These are phyloP conservation scores for Leishmania lainsoni DNA, from an alignment of 208 protist genomes.

Conservation along the genomic window DNA sequence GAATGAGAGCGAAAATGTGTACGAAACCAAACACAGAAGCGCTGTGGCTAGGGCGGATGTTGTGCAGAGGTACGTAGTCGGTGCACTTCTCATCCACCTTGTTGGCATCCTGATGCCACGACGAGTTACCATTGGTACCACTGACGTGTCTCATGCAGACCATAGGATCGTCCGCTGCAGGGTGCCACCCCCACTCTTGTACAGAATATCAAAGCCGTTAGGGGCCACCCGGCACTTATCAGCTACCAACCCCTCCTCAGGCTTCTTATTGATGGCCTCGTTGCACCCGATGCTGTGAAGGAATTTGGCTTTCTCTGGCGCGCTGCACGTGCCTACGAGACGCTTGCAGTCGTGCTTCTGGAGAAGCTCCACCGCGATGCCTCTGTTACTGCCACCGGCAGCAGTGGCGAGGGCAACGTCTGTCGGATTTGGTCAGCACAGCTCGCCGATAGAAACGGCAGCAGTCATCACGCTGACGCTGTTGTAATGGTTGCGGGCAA, in stretches of 20 bases:
- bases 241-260: conserved; percentile 29
- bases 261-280: conserved; percentile 46
- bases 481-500: conserved; percentile 36
- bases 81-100: conserved; percentile 11
- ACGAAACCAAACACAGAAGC: conserved; percentile 39
- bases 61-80: conserved; percentile 13
- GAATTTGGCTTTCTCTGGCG: conserved; percentile 49
- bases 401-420: conserved; percentile 56
- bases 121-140: conserved; percentile 34
- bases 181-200: conserved; percentile 53
- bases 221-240: conserved; percentile 35
- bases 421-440: conserved; percentile 24
- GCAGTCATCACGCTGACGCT: conserved; percentile 45
- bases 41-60: conserved; percentile 20
- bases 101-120: conserved; percentile 19
- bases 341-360: conserved; percentile 43
- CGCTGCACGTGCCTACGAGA: conserved; percentile 68
- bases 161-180: conserved; percentile 37
- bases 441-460: conserved; percentile 38
- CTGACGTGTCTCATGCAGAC: conserved; percentile 54
- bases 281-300: conserved; percentile 53
- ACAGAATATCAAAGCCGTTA: conserved; percentile 53
- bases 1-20: conserved; percentile 28
- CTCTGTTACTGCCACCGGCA: conserved; percentile 63
- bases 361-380: conserved; percentile 65